These are phyloP conservation scores for Pichia sp. DNA, from an alignment of 1,139 yeast species.

Conservation along the genomic window DNA sequence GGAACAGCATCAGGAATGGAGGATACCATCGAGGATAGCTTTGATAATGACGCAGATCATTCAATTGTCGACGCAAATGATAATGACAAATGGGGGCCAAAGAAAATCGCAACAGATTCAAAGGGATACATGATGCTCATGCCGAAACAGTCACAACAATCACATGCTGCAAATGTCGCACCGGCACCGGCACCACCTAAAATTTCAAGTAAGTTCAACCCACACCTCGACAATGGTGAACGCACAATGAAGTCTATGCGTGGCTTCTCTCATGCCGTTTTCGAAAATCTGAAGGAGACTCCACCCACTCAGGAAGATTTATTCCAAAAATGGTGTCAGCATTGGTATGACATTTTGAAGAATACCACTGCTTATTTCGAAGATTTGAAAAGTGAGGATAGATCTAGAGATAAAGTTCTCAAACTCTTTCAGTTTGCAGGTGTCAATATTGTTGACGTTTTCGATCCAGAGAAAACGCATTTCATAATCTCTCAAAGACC, in stretches of 20 bases:
- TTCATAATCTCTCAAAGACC: conserved; percentile 56
- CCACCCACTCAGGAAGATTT: conserved; percentile 27
- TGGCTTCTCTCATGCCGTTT: conserved; percentile 16
- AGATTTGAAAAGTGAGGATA: conserved; percentile 20
- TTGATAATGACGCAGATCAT: not conserved
- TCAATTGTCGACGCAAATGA: not conserved
- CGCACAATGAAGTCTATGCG: conserved; percentile 12
- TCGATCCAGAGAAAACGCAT: conserved; percentile 26
- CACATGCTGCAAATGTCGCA: too few relatives aligned
- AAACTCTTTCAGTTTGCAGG: conserved; percentile 25
- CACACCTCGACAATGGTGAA: conserved; percentile 6
- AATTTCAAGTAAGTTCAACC: conserved; percentile 6
- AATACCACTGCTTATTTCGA: conserved; percentile 26
- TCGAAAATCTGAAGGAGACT: conserved; percentile 28
- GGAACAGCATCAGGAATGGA: too few relatives aligned
- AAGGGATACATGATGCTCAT: too few relatives aligned
- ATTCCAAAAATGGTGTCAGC: conserved; percentile 26
- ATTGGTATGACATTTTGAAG: conserved; percentile 26
- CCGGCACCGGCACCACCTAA: too few relatives aligned
- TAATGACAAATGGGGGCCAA: not conserved
- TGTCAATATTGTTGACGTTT: conserved; percentile 20
- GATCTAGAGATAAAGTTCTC: conserved; percentile 19
- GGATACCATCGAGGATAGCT: not conserved
- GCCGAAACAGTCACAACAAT: too few relatives aligned
- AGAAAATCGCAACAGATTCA: not conserved